Evolutionary conservation across 1,284 basidiomycete genomes (phyloP), one percentile per base, ranked within the genome.

Genomic region (Sporisorium graminicola): DNA sequence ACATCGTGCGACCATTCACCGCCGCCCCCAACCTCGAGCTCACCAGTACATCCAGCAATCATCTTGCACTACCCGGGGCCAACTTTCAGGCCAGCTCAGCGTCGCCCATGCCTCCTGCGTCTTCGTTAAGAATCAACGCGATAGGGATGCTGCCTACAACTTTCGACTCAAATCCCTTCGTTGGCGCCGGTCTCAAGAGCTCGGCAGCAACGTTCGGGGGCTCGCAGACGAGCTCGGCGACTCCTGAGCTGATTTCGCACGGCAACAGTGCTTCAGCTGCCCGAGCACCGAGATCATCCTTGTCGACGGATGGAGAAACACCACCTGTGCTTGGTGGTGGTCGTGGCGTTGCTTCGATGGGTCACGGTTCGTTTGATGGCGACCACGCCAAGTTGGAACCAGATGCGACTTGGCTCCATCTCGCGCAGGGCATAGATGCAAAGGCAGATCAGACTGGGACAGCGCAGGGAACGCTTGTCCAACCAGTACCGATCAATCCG

Each of bases 251-350:
- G 22, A 37, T 66, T 8, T 58, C 50, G 20, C 43, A 56, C 16
- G 31, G 55, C 24, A 55, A 24, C 56, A 57, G 37, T n/a, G 47
- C 52, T 9, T 35, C 59, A 3, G 6, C 56, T 1, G 5, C 52
- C 7, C 52, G 59, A n/a, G 61, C 55, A 20, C 60, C 73, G 16
- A 54, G 51, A 26, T 65, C 71, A 8, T 55, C 56, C 46, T 43
- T 58, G 24, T 75, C 73, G 43, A 70, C 73, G 4, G 73, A 75
- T 18, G 64, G 66, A 44, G 67, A 75, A 26, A 75, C 63, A 5
- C 67, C 67, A 4, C 59, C 65, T 7, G 35, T 14, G 14, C 27
- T 31, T 13, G 51, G 6, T 14, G 42, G 29, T 27, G 24, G 7
- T 31, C 49, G 49, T 16, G 49, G 24, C 27, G 49, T n/a, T 31